A percentile compares a stretch with the other conserved stretches of the same genome.
These are phyloP conservation scores for Trichoderma gracile DNA, from an alignment of 2,329 filamentous ascomycete genomes.

Conservation along the genomic window DNA sequence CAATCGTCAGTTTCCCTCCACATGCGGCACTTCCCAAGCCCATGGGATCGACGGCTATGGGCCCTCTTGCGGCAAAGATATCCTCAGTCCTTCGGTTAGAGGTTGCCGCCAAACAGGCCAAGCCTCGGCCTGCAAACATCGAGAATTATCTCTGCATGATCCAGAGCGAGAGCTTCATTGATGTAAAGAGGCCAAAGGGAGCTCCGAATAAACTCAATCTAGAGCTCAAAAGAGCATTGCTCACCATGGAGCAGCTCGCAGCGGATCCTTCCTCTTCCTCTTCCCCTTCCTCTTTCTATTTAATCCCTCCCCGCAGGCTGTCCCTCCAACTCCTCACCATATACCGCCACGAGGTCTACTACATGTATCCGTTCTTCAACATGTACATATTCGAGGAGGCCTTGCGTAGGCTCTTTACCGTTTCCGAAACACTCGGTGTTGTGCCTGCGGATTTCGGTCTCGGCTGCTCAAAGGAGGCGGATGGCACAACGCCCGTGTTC, in stretches of 20 bases:
- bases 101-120: too few relatives aligned
- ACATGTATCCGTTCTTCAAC: constrained; percentile 48
- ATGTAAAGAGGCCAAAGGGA: too few relatives aligned
- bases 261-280: not conserved
- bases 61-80: too few relatives aligned
- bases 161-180: not conserved
- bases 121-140: not conserved
- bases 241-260: not conserved
- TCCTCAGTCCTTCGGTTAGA: not conserved
- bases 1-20: not conserved
- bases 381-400: constrained; percentile 43
- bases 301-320: constrained; percentile 43
- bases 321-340: constrained; percentile 44
- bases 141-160: not conserved
- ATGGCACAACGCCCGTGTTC: constrained; percentile 42
- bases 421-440: constrained; percentile 13
- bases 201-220: not conserved
- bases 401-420: constrained; percentile 43
- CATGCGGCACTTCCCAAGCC: not conserved
- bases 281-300: not conserved
- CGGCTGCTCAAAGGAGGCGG: constrained; percentile 32
- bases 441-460: constrained; percentile 36
- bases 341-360: constrained; percentile 44
- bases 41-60: not conserved
- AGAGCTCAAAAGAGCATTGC: not conserved